Conservation (phyloP, 2,329 filamentous ascomycete genomes). For the Colletotrichum tanaceti region DNA sequence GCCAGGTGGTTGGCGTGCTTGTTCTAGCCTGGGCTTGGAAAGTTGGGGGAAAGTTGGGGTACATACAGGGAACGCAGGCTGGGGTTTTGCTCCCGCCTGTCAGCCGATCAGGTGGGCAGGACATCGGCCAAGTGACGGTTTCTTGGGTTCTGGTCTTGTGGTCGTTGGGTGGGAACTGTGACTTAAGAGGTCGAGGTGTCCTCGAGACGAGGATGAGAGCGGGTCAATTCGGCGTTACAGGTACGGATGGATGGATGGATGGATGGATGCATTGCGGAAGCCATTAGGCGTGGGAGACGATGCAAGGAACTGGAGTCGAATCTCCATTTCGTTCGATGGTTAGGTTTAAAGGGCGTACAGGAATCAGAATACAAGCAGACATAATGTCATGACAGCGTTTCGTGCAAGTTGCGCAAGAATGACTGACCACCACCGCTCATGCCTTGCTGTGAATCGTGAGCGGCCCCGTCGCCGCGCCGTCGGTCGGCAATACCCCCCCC, state of each 20-base stretch:
- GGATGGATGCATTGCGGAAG: background rate
- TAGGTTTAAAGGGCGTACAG: background rate
- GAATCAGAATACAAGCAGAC: background rate
- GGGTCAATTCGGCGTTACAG: background rate
- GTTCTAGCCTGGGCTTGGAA: conserved; percentile 19
- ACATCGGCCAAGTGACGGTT: conserved; percentile 13
- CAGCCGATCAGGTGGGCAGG: conserved; percentile 29
- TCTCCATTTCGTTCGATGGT: background rate
- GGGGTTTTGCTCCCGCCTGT: conserved; percentile 29
- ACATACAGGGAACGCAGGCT: conserved; percentile 18
- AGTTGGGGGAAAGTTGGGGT: conserved; percentile 39
- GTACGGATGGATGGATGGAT: too few species aligned
- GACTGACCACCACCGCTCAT: background rate
- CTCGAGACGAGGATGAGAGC: conserved; percentile 24
- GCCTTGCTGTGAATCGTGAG: background rate
- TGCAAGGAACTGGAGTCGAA: conserved; percentile 10
- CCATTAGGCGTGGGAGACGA: conserved; percentile 5
- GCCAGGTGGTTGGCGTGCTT: conserved; percentile 26
- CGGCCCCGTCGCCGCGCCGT: conserved; percentile 32
- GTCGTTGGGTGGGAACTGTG: conserved; percentile 4
- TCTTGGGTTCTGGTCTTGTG: conserved; percentile 7
- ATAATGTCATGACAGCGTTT: background rate
- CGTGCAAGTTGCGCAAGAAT: background rate
- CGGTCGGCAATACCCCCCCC: conserved; percentile 3
- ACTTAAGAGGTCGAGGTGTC: background rate